Percentiles rank a stretch among this genome's conserved stretches.
phyloP scores from a whole-genome alignment of 202 grass and related monocot species.

The Setaria italica region DNA sequence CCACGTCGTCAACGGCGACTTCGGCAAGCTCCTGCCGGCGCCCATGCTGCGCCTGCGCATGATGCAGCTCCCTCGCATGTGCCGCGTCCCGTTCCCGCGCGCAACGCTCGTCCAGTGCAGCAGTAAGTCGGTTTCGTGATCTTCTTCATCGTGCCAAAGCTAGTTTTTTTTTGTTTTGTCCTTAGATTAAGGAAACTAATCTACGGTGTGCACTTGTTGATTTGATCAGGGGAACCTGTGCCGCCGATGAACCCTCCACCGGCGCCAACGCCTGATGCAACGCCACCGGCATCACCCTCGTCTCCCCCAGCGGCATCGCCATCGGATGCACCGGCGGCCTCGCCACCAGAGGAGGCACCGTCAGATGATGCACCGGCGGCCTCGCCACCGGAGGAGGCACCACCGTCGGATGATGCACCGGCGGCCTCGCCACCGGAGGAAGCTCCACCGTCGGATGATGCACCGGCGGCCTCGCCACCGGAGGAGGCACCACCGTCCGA shows the following conservation, averaged over 20 bases:
- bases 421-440: neutral
- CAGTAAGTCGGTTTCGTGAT: neutral
- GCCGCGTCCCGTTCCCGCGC: neutral
- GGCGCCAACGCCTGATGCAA: neutral
- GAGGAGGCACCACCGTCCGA: too few relatives aligned
- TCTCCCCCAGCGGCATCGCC: neutral
- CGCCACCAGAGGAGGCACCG: too few relatives aligned
- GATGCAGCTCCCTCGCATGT: neutral
- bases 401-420: neutral
- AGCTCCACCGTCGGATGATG: neutral
- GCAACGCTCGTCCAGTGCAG: neutral
- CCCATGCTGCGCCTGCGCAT: neutral
- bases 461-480: neutral
- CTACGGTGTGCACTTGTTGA: neutral
- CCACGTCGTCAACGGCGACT: neutral
- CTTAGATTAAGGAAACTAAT: neutral
- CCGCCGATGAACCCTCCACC: neutral
- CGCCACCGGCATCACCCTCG: neutral
- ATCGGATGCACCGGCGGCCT: neutral
- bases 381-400: neutral
- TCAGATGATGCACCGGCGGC: too few relatives aligned
- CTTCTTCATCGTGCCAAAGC: neutral
- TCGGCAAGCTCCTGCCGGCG: slow-evolving; percentile 14
- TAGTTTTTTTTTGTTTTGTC: neutral
- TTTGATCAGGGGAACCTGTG: neutral